phyloP scores from a whole-genome alignment of 1,284 basidiomycete species.

The Rhizoctonia solani region DNA sequence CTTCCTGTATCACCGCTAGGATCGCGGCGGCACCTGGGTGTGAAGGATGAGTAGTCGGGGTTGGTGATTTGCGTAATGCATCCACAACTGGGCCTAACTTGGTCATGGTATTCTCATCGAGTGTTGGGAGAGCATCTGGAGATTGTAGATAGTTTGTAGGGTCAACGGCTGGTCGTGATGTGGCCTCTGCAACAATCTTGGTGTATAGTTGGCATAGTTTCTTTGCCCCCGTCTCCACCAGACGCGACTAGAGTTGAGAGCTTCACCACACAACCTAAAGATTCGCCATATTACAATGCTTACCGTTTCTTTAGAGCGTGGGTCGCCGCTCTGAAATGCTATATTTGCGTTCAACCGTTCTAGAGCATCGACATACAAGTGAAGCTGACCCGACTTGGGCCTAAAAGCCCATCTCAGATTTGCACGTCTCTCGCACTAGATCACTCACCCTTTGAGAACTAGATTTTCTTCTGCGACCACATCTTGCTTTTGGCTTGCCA shows the following conservation, averaged over 20 bases:
- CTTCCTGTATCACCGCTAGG: constrained; percentile 65
- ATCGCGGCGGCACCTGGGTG: constrained; percentile 72
- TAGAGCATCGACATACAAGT: constrained; percentile 67
- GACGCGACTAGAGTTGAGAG: constrained; percentile 51
- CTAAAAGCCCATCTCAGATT: constrained; percentile 46
- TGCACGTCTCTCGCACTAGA: not conserved
- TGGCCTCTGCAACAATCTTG: constrained; percentile 76
- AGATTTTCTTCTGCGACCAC: constrained; percentile 74
- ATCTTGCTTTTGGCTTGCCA: constrained; percentile 74
- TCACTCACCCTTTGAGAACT: constrained; percentile 68
- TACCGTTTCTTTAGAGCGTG: constrained; percentile 61
- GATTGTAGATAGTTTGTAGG: constrained; percentile 57
- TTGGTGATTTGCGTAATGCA: constrained; percentile 64
- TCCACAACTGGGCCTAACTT: constrained; percentile 63
- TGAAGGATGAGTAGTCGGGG: constrained; percentile 75
- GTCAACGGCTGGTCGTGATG: constrained; percentile 63
- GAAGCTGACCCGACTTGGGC: constrained; percentile 68
- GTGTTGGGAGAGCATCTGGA: constrained; percentile 45
- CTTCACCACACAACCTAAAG: not conserved
- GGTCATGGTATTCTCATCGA: constrained; percentile 58
- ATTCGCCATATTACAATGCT: constrained; percentile 38
- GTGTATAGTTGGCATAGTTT: constrained; percentile 78
- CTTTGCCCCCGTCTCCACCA: constrained; percentile 78
- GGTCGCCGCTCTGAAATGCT: constrained; percentile 68
- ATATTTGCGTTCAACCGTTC: constrained; percentile 76